Percentiles rank a stretch among this genome's conserved stretches.
Conservation (phyloP, 345 rosid genomes). For the Salix dunnii region DNA sequence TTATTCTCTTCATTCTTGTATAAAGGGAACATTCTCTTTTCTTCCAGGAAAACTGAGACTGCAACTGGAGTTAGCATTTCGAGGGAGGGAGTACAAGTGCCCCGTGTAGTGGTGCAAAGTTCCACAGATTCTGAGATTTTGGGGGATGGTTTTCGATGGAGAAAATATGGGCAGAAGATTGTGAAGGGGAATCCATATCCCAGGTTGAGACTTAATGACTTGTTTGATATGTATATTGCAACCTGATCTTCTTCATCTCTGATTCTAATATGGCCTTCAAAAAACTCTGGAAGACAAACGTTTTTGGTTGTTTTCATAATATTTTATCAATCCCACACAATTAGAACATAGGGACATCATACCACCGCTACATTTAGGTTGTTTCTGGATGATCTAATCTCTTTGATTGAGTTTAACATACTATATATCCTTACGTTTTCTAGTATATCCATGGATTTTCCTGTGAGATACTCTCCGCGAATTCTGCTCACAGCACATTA, state of each 20-base stretch:
- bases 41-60: slow-evolving; percentile 54
- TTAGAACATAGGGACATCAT: too few relatives aligned
- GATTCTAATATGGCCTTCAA: background rate
- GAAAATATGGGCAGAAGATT: slow-evolving; percentile 95
- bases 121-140: slow-evolving; percentile 65
- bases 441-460: background rate
- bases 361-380: background rate
- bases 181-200: slow-evolving; percentile 97
- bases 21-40: background rate
- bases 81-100: slow-evolving; percentile 37
- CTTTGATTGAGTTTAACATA: background rate
- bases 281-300: background rate
- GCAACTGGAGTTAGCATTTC: slow-evolving; percentile 47
- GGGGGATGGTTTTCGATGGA: slow-evolving; percentile 96
- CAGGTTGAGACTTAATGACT: slow-evolving; percentile 38
- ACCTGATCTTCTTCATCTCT: background rate
- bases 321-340: background rate
- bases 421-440: background rate
- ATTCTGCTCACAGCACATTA: slow-evolving; percentile 8
- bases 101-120: slow-evolving; percentile 36
- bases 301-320: background rate
- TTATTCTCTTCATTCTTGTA: background rate
- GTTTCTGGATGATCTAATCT: background rate
- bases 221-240: background rate
- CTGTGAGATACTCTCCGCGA: background rate